A percentile compares a stretch with the other conserved stretches of the same genome.
Evolutionary conservation across 1,284 basidiomycete genomes (phyloP).

Genomic region (Ganoderma sinense): DNA sequence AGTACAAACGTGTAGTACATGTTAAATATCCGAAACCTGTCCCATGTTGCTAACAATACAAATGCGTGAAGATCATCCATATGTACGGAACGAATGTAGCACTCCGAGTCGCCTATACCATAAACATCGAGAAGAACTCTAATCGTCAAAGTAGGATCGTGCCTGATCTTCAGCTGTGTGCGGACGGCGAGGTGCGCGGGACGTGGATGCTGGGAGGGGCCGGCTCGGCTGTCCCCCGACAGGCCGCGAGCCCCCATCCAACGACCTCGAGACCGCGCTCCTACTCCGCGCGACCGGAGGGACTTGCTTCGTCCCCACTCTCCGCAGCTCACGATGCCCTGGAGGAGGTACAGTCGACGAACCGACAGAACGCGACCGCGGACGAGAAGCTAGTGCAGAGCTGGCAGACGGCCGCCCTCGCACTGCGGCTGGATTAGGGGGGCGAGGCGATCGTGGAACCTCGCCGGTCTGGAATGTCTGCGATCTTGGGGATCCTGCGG

Average conservation of each 20-base stretch:
- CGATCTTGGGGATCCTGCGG: neutral
- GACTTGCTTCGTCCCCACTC: neutral
- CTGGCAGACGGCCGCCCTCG: neutral
- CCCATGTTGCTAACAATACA: conserved; percentile 1
- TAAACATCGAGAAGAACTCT: neutral
- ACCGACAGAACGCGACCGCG: neutral
- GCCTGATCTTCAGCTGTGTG: neutral
- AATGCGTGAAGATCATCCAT: neutral
- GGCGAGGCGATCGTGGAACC: neutral
- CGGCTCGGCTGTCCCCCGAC: neutral
- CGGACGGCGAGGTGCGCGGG: neutral
- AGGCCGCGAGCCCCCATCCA: conserved; percentile 4
- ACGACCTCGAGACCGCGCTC: neutral
- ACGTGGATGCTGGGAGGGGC: neutral
- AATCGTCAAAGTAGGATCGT: conserved; percentile 1
- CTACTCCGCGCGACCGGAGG: neutral
- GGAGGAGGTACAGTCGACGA: neutral
- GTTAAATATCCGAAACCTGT: neutral
- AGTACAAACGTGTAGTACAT: neutral
- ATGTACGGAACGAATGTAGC: neutral
- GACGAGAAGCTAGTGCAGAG: neutral
- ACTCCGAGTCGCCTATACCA: no score
- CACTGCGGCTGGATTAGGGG: neutral
- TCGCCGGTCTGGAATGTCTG: neutral
- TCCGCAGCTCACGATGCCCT: neutral